Evolutionary conservation across 495 filamentous ascomycete species (phyloP).

Genomic region (Lentithecium fluviatile): DNA sequence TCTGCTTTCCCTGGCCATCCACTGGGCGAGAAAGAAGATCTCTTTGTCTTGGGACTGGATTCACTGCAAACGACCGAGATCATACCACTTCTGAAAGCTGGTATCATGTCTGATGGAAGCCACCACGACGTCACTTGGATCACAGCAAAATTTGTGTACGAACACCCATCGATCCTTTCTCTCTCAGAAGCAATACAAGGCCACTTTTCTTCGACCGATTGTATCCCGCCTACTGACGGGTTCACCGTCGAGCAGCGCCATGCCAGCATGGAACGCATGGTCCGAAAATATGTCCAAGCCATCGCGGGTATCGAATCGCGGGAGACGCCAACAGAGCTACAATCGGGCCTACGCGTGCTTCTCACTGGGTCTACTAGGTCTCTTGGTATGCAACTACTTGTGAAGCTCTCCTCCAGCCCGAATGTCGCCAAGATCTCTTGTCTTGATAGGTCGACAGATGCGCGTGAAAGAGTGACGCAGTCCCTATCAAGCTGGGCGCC

Average conservation of each 20-base stretch:
- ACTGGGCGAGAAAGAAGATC: not conserved
- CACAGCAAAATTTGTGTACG: slow-evolving; percentile 50
- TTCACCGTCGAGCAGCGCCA: not conserved
- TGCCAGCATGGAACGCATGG: not conserved
- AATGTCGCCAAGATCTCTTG: slow-evolving; percentile 30
- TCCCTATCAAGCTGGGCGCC: not conserved
- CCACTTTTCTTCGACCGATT: not conserved
- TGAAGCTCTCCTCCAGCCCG: slow-evolving; percentile 6
- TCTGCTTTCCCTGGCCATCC: not conserved
- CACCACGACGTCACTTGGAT: slow-evolving; percentile 2
- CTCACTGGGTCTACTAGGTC: slow-evolving; percentile 43
- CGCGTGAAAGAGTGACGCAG: not conserved
- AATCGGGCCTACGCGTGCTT: no score
- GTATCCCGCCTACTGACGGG: not conserved
- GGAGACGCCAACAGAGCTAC: not conserved
- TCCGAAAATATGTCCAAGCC: not conserved
- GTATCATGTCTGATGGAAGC: not conserved
- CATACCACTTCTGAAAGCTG: not conserved
- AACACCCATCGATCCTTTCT: not conserved
- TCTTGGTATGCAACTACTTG: slow-evolving; percentile 40
- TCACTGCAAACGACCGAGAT: slow-evolving; percentile 5
- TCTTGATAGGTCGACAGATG: slow-evolving; percentile 25
- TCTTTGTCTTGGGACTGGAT: slow-evolving; percentile 6
- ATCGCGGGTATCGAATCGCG: not conserved
- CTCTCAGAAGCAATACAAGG: not conserved